Base-by-base conservation (phyloP, 257 asterid species). In the Plantago elongata region DNA sequence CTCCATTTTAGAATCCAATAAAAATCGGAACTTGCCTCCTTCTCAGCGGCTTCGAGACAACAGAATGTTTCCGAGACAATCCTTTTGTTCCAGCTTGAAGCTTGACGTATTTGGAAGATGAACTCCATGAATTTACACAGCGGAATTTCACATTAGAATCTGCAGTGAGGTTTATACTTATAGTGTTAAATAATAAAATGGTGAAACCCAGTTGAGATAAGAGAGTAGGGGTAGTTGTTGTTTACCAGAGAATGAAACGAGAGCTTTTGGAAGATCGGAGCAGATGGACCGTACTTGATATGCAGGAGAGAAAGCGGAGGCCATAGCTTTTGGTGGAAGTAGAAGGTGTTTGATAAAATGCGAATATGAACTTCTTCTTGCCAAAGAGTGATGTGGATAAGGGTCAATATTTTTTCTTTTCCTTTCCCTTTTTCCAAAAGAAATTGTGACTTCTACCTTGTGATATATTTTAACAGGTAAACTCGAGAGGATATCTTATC, bases 21-120 rank as follows among this genome's bases (percentile, higher is more conserved):
- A 61, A 57, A 69, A 12, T 60, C 37, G 2, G 27, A 29, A 72
- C 82, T 79, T 68, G 69, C 95, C 94, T 81, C 64, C 73, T 79
- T 51, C 56, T 67, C 75, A 63, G 61, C 30, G 75, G 42, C 56
- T 70, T 75, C 66, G 43, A 75, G 45, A 57, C 71, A 62, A 74
- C 73, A 9, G 55, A 61, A 13, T 72, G 78, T 47, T 78, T 84
- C 66, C 47, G 69, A 45, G 76, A 77, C 74, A 75, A 37, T 62
- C 79, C 72, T 68, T 64, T 69, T 48, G 77, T 73, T 63, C 76
- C 72, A 51, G 64, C 75, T 67, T 71, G 82, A 57, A 86, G 76
- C 73, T 82, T 81, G 54, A 68, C 86, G 76, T 81, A 86, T 76
- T 57, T 84, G 45, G 86, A 80, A 50, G 88, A 83, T 16, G 97